Base-by-base conservation (phyloP, 495 filamentous ascomycete species). In the Pyronema omphalodes region DNA sequence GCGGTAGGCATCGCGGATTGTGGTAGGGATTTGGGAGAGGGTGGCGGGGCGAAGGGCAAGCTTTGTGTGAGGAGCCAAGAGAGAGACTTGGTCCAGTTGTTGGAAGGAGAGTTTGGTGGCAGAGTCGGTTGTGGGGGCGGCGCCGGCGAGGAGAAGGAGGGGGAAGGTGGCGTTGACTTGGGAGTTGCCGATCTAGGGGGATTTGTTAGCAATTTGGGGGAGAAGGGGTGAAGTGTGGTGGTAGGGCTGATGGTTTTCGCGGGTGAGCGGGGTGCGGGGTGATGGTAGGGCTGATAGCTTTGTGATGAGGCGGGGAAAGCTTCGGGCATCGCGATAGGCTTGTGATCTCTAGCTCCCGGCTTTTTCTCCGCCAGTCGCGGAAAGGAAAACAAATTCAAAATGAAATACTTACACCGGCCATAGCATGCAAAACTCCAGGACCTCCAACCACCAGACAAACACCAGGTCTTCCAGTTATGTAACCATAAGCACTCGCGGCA, bases 401-500 rank as follows among this genome's bases (percentile, higher is more conserved):
- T n/a, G 44, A 51, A 15, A 7, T 19, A 66, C 71, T 44, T 68
- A 73, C 76, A 37, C 78, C 79, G 39, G 79, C 74, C 60, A 81
- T 67, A 2, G 74, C 76, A 67, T 82, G 79, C 14, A 81, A 62
- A 8, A 82, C 76, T 23, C 77, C 79, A 1, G 79, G 79, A 15
- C 79, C 79, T 37, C 79, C 79, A 7, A 83, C 79, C 8, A 79
- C 76, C 17, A 81, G 67, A 63, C 75, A 81, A 7, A 82, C 73
- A 0, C 78, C 79, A 5, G 77, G 77, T 41, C 61, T 71, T 8
- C 78, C 79, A 2, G 76, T 79, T 60, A 83, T 68, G 57, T 79
- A 82, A 18, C 78, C 79, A 70, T 83, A 81, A 1, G 74, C 76
- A 53, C 71, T 75, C 3, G 78, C 78, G 3, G 78, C 77, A 69